A percentile compares a stretch with the other conserved stretches of the same genome.
Conservation (phyloP, 2,329 filamentous ascomycete genomes). For the Ceratocystis smalleyi region DNA sequence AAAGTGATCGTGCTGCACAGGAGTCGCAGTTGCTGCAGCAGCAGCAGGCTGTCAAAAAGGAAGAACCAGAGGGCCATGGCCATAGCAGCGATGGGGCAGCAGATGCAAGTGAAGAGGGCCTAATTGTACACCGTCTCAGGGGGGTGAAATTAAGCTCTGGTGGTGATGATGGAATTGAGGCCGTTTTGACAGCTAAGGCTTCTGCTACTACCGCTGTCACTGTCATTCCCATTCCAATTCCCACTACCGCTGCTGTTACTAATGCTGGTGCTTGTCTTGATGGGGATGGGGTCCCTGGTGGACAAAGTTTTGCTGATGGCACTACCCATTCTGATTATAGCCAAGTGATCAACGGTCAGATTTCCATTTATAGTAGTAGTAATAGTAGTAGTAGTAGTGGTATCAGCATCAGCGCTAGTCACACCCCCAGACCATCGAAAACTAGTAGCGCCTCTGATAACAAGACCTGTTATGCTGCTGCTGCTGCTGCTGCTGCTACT, state of each 20-base stretch:
- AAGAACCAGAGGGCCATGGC: background rate
- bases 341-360: background rate
- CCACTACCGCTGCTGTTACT: background rate
- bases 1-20: background rate
- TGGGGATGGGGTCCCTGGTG: background rate
- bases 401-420: background rate
- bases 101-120: constrained; percentile 2
- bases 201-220: background rate
- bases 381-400: background rate
- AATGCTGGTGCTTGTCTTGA: background rate
- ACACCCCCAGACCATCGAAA: background rate
- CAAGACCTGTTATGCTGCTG: background rate
- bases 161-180: constrained; percentile 10
- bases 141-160: constrained; percentile 5
- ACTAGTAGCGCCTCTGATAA: background rate
- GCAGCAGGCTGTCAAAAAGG: constrained; percentile 1
- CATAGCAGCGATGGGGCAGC: background rate
- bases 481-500: background rate
- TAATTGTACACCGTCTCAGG: constrained; percentile 10
- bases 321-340: background rate
- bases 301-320: too few relatives aligned
- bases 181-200: background rate
- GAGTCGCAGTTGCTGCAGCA: background rate
- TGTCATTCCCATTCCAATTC: background rate
- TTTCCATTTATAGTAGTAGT: background rate